Base-by-base conservation (phyloP, 1,284 basidiomycete species). In the Coniferiporia weirii region DNA sequence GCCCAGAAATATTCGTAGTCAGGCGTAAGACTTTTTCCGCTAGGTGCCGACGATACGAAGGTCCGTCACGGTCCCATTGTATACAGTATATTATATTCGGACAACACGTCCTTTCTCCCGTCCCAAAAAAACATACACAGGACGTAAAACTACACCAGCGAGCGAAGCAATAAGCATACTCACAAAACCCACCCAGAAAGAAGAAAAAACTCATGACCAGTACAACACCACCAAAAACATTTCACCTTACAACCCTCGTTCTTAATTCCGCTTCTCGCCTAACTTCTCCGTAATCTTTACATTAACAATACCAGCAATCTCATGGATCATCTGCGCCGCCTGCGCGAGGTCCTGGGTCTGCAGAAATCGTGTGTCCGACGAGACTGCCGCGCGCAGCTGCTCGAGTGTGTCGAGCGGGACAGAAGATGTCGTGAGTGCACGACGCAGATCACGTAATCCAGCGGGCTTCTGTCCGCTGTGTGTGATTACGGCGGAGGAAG, bases 291-390 rank as follows among this genome's bases (percentile, higher is more conserved):
- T 38, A 10, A 61, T 61, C 51, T 48, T 44, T n/a, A 32, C 46
- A 17, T 57, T 56, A n/a, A 61, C 45, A n/a, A 61, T 44, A 4
- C 54, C 60, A 4, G 40, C 19, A 6, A 61, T 56, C 36, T 61
- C 51, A 38, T 57, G 50, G 9, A 56, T 53, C 54, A 61, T 19
- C 19, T 53, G 50, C 20, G 54, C 50, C 13, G 55, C 55, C 4
- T 61, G 22, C 13, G 60, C 60, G 35, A 61, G 55, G 12, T 61
- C 60, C 22, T 61, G 60, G 6, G 60, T 61, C 36, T 57, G 32
- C 55, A 61, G 46, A 17, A 9, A 13, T 1, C 20, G 15, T 3
- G 54, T 35, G n/a, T 57, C 60, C 1, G 36, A 15, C 13, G 36
- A 45, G 9, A 61, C 20, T 4, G 35, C 32, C 1, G 50, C 32